phyloP scores from a whole-genome alignment of 1,139 yeast species.

The Geotrichum histeridarum region DNA sequence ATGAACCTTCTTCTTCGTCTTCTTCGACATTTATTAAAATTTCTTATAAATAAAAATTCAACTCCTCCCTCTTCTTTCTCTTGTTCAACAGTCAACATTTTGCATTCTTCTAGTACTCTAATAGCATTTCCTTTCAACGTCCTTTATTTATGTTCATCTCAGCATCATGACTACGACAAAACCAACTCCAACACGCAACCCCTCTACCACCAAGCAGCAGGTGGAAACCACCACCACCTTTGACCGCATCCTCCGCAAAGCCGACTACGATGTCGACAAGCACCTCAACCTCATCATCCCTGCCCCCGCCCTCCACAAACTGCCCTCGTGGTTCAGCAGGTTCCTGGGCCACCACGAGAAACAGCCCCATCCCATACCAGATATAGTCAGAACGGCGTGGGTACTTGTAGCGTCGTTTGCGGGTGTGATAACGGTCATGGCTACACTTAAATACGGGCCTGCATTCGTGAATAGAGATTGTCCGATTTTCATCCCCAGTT shows the following conservation, averaged over 20 bases:
- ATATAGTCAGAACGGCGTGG: conserved; percentile 22
- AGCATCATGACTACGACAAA: too few species aligned
- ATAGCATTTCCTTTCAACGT: too few species aligned
- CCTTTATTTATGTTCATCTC: too few species aligned
- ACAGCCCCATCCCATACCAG: conserved; percentile 17
- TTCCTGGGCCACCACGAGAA: conserved; percentile 26
- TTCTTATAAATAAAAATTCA: too few species aligned
- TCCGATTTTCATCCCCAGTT: conserved; percentile 54
- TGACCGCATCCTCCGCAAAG: conserved; percentile 9
- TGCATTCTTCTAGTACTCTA: too few species aligned
- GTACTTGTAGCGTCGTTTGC: conserved; percentile 42
- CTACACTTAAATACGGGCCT: conserved; percentile 46
- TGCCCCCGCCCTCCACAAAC: conserved; percentile 23
- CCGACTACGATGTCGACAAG: conserved; percentile 24
- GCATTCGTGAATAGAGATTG: conserved; percentile 46
- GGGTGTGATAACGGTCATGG: conserved; percentile 51
- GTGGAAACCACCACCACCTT: neutral
- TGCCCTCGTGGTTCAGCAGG: conserved; percentile 23
- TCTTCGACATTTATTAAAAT: too few species aligned
- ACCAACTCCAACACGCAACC: too few species aligned
- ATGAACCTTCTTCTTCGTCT: too few species aligned
- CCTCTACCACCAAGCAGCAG: neutral
- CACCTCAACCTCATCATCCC: conserved; percentile 26
- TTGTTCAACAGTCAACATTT: too few species aligned
- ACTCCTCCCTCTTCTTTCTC: too few species aligned